These are phyloP conservation scores for Crithidia acanthocephali DNA, from an alignment of 208 protist genomes.

Conservation along the genomic window DNA sequence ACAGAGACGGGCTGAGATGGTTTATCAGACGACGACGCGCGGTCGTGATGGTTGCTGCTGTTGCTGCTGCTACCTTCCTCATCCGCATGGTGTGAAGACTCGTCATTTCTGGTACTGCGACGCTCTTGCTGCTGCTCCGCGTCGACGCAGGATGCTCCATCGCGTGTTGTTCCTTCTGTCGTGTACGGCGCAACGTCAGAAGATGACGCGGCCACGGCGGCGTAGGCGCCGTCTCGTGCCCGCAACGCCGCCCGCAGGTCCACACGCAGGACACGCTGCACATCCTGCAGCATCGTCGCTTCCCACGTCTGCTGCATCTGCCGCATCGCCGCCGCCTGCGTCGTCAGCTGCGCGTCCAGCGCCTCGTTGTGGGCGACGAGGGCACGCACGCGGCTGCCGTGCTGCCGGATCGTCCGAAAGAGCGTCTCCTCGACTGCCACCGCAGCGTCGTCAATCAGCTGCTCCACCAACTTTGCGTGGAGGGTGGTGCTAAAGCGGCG, in stretches of 20 bases:
- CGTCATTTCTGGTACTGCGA: neutral
- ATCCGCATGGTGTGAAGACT: neutral
- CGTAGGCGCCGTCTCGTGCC: neutral
- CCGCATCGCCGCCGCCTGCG: slow-evolving; percentile 21
- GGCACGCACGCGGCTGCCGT: slow-evolving; percentile 18
- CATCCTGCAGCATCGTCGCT: slow-evolving; percentile 15
- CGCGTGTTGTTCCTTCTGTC: neutral
- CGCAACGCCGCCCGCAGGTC: slow-evolving; percentile 23
- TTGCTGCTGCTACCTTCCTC: neutral
- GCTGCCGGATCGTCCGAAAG: slow-evolving; percentile 23
- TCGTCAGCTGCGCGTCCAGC: slow-evolving; percentile 15
- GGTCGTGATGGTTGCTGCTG: neutral
- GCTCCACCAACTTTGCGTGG: slow-evolving; percentile 36
- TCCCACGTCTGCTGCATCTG: slow-evolving; percentile 9
- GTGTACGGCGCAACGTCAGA: neutral
- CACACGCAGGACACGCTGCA: slow-evolving; percentile 29
- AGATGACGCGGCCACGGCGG: neutral
- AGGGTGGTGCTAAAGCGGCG: slow-evolving; percentile 30
- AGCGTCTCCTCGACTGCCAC: slow-evolving; percentile 28
- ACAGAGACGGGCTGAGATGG: slow-evolving; percentile 10
- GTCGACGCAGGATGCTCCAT: neutral
- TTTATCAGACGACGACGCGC: too few relatives aligned
- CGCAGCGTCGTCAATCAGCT: slow-evolving; percentile 33
- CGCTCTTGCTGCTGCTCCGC: neutral
- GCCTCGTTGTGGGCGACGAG: slow-evolving; percentile 26